Evolutionary conservation across 257 asterid genomes (phyloP).

Genomic region (Osmanthus fragrans): DNA sequence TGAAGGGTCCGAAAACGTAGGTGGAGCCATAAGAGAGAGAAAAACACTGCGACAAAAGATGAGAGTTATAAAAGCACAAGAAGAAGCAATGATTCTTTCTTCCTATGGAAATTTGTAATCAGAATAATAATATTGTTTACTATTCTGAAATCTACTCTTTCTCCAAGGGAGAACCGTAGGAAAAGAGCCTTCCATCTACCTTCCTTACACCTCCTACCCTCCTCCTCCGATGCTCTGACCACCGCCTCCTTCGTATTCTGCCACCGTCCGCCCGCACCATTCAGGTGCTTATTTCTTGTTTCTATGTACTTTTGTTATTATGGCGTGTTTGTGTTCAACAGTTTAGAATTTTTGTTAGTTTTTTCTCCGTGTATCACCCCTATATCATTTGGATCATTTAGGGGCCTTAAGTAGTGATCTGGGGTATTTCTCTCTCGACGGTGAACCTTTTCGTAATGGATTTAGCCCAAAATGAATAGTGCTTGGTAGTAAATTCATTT

Average conservation of each 20-base stretch:
- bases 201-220: slow-evolving; percentile 27
- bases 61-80: slow-evolving; percentile 24
- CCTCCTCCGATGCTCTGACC: slow-evolving; percentile 30
- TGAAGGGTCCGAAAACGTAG: slow-evolving; percentile 29
- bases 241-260: neutral
- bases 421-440: too few relatives aligned
- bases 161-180: slow-evolving; percentile 26
- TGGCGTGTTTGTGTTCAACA: too few relatives aligned
- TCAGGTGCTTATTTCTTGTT: neutral
- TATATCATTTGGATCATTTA: too few relatives aligned
- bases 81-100: neutral
- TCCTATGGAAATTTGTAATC: slow-evolving; percentile 5
- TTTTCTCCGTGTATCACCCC: too few relatives aligned
- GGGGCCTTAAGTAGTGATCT: too few relatives aligned
- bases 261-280: slow-evolving; percentile 11
- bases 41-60: slow-evolving; percentile 35
- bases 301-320: neutral
- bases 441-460: too few relatives aligned
- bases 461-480: neutral
- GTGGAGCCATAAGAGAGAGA: slow-evolving; percentile 27
- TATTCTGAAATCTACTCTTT: slow-evolving; percentile 5
- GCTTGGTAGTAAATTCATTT: too few relatives aligned
- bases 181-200: slow-evolving; percentile 28
- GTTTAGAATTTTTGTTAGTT: too few relatives aligned
- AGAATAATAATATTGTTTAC: neutral